Base-by-base conservation (phyloP, 2,329 filamentous ascomycete genomes). In the Coniella lustricola region DNA sequence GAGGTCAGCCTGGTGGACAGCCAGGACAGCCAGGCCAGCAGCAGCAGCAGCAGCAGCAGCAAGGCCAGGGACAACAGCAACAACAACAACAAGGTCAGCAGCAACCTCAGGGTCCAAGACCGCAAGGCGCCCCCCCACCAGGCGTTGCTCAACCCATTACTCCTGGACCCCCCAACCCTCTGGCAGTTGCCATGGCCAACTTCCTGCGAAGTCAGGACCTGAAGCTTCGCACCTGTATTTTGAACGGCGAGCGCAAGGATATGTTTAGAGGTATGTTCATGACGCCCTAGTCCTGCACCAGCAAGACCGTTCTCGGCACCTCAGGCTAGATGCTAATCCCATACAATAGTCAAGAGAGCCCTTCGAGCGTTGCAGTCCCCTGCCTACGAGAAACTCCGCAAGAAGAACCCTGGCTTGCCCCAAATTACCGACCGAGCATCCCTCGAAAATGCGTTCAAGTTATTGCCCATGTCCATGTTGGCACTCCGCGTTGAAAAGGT, bases 211-310 rank as follows among this genome's bases (percentile, higher is more conserved):
- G 77, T 50, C 90, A 96, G 69, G 81, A 93, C 51, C 71, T 98
- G 56, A 98, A 98, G 77, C 77, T 80, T 16, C 78, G 93, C 55
- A 96, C 90, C 16, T 91, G 87, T 65, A 94, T 98, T 55, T 79
- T 97, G 56, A 90, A 96, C 57, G 93, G 93, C 60, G 90, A 96
- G 75, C 81, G 93, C 61, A 97, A 95, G 71, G 91, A 98, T 57
- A 94, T 98, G 87, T 97, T 98, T 69, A 86, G 85, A 76, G 90
- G 89, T 91, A 73, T 43, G 63, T 53, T 18, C n/a, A n/a, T n/a
- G 25, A 42, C 29, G 10, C 29, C n/a, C n/a, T n/a, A n/a, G 3
- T 25, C 18, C 44, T 37, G 3, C 41, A n/a, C n/a, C 20, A n/a
- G n/a, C 25, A 29, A 5, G 25, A 5, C 25, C 25, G 5, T 29